Percentiles rank a stretch among this genome's conserved stretches.
phyloP scores from a whole-genome alignment of 148 eudicot genomes.

The Diospyros lotus region DNA sequence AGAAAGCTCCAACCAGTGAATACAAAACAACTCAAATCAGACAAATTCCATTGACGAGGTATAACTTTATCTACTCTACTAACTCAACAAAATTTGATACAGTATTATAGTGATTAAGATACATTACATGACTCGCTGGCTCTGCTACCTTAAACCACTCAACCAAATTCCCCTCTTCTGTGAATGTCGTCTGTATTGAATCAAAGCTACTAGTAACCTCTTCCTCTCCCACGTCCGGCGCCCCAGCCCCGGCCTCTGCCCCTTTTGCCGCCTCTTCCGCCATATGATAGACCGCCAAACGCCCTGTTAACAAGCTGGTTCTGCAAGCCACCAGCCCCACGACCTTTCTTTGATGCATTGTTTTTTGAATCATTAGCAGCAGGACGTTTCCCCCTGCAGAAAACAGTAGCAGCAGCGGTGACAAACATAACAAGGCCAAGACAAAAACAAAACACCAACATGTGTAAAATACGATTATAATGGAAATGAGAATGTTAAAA shows the following conservation, averaged over 20 bases:
- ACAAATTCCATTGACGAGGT: too few species aligned
- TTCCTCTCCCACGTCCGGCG: slow-evolving; percentile 60
- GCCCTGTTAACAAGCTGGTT: slow-evolving; percentile 51
- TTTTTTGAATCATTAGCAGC: slow-evolving; percentile 55
- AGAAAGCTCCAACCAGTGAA: too few species aligned
- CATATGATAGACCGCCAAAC: slow-evolving; percentile 42
- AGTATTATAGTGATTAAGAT: background rate
- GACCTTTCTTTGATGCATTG: slow-evolving; percentile 51
- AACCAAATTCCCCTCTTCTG: background rate
- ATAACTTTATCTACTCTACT: slow-evolving; percentile 3
- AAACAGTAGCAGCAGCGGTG: background rate
- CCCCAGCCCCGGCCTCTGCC: slow-evolving; percentile 58
- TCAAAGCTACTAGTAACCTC: slow-evolving; percentile 33
- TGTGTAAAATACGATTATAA: too few species aligned
- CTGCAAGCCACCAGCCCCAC: slow-evolving; percentile 52
- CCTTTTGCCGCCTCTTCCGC: slow-evolving; percentile 58
- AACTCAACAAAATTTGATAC: slow-evolving; percentile 12
- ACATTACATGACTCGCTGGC: background rate
- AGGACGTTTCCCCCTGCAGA: slow-evolving; percentile 55
- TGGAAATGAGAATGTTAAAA: too few species aligned
- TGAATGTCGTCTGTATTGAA: background rate
- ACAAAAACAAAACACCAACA: too few species aligned
- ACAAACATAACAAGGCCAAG: too few species aligned
- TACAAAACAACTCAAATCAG: too few species aligned
- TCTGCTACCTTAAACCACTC: background rate